Percentiles rank a stretch among this genome's conserved stretches.
These are phyloP conservation scores for Acephala macrosclerotiorum DNA, from an alignment of 2,329 filamentous ascomycete genomes.

Conservation along the genomic window DNA sequence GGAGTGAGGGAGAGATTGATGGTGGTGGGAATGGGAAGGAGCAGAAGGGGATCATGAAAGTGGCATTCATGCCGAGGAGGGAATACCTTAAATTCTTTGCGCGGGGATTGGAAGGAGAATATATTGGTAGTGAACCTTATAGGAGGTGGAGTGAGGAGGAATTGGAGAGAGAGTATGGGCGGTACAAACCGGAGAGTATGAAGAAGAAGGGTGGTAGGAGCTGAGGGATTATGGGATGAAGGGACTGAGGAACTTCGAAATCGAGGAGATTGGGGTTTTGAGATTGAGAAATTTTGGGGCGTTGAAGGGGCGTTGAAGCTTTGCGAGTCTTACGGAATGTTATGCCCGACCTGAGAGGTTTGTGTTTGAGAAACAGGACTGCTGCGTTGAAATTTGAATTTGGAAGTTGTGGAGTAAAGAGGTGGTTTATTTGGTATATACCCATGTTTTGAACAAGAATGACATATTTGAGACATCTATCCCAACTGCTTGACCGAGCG, in stretches of 20 bases:
- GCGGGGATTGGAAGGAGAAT: slow-evolving; percentile 37
- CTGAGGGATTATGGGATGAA: neutral
- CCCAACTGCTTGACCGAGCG: neutral
- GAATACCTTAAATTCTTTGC: slow-evolving; percentile 43
- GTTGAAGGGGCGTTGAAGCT: neutral
- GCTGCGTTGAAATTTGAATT: neutral
- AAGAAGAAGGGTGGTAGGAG: slow-evolving; percentile 13
- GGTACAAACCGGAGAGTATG: slow-evolving; percentile 33
- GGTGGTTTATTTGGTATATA: slow-evolving; percentile 16
- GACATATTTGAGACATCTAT: neutral
- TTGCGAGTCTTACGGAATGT: no score
- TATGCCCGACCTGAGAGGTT: no score
- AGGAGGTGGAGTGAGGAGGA: slow-evolving; percentile 43
- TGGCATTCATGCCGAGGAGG: slow-evolving; percentile 42
- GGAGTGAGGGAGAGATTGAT: no score
- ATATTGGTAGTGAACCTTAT: slow-evolving; percentile 41
- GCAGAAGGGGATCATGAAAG: slow-evolving; percentile 37
- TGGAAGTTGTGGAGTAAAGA: neutral
- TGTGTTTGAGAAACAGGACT: neutral
- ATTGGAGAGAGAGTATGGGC: slow-evolving; percentile 38
- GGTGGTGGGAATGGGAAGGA: slow-evolving; percentile 22
- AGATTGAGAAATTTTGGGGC: neutral
- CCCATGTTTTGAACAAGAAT: slow-evolving; percentile 7
- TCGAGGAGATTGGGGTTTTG: no score
- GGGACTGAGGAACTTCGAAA: neutral